Conservation (phyloP, 1,284 basidiomycete species). For the Rhodotorula sp. region DNA sequence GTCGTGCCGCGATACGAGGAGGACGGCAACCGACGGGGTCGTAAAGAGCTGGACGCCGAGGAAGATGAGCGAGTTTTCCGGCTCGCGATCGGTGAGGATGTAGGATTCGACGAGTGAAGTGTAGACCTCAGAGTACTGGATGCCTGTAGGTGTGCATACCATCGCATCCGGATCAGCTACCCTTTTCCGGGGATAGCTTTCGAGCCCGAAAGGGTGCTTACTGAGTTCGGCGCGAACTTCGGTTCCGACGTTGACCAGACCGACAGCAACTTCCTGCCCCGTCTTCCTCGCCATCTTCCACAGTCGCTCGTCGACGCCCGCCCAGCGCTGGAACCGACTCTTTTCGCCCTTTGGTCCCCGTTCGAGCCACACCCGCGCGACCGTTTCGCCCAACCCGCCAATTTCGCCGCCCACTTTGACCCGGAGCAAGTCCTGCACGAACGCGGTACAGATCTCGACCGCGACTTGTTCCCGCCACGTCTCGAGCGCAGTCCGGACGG, state of each 20-base stretch:
- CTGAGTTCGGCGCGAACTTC: slow-evolving; percentile 75
- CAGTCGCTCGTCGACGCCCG: slow-evolving; percentile 72
- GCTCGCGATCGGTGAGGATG: slow-evolving; percentile 83
- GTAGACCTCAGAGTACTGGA: slow-evolving; percentile 79
- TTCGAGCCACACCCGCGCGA: slow-evolving; percentile 68
- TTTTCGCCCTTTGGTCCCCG: slow-evolving; percentile 48
- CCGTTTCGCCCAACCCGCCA: slow-evolving; percentile 66
- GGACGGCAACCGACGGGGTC: slow-evolving; percentile 74
- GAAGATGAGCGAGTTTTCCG: slow-evolving; percentile 87
- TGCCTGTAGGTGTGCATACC: slow-evolving; percentile 56
- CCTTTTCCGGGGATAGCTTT: background rate
- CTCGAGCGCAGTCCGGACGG: slow-evolving; percentile 81
- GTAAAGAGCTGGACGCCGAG: slow-evolving; percentile 88
- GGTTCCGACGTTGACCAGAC: slow-evolving; percentile 68
- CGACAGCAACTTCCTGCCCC: slow-evolving; percentile 77
- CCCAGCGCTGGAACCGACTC: slow-evolving; percentile 67
- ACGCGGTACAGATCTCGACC: slow-evolving; percentile 58
- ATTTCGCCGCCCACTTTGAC: slow-evolving; percentile 53
- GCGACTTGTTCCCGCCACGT: slow-evolving; percentile 85
- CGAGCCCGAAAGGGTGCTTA: slow-evolving; percentile 47
- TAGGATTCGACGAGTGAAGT: slow-evolving; percentile 84
- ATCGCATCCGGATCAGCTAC: background rate
- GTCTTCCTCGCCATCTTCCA: slow-evolving; percentile 80
- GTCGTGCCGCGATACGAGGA: slow-evolving; percentile 69
- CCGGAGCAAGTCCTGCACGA: slow-evolving; percentile 66